Evolutionary conservation across 805 yeast genomes (phyloP), one percentile per base, ranked within the genome.

Genomic region (Wickerhamomyces alni): DNA sequence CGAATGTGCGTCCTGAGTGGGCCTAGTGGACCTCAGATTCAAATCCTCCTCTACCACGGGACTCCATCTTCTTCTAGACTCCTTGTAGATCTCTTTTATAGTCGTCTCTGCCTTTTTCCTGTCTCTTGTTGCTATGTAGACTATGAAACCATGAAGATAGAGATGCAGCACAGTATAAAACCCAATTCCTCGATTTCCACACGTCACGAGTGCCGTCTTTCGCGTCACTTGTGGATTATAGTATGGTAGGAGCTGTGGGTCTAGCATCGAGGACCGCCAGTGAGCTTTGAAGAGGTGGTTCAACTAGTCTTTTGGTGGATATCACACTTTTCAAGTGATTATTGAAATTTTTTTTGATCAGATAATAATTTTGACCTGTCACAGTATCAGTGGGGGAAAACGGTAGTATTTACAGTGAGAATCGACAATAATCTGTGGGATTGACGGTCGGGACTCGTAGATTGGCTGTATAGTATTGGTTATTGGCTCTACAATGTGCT

Each of bases 171-270:
- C 86, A 0, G 89, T 80, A 55, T 69, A 82, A 67, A 74, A 86
- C 10, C 96, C 95, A 16, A 84, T 74, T 0, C 95, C 95, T 40
- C 82, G 73, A 50, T 80, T 83, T 6, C 93, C 94, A 2, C 95
- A 94, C 0, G 93, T 81, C 24, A 87, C 77, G 7, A 87, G 63
- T 2, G 86, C 88, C 4, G 83, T 79, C 41, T 77, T 70, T 33
- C 85, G 67, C 21, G 72, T 75, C 3, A 45, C 45, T 1, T 48
- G 44, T 0, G 88, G 88, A 48, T 83, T 66, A 47, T 66, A 61
- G 58, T 79, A 84, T 0, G 93, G 89, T 22, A 80, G 60, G 2
- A 62, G 45, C 35, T 70, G 70, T 7, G 82, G 79, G 46, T 31
- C 34, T n/a, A 31, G 17, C 34, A 31, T 31, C 7, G 5, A 26